Evolutionary conservation across 768 basidiomycete genomes (phyloP).

Genomic region (Tricholoma saponaceum): DNA sequence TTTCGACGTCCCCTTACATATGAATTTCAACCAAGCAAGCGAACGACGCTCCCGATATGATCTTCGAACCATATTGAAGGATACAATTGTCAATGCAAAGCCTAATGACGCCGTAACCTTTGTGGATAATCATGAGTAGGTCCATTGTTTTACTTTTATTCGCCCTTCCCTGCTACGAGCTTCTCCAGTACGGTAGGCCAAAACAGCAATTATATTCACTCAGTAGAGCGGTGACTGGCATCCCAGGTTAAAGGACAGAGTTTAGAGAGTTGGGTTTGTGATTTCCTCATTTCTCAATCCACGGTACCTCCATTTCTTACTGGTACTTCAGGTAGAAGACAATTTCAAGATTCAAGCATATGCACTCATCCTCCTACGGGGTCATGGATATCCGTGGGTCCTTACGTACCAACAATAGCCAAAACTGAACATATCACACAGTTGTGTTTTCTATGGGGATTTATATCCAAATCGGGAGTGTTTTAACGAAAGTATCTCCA

Average conservation of each 20-base stretch:
- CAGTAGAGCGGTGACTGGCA: background rate
- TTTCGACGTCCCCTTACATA: constrained; percentile 89
- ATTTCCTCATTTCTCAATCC: background rate
- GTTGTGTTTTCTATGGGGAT: constrained; percentile 88
- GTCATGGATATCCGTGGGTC: constrained; percentile 70
- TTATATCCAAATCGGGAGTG: constrained; percentile 70
- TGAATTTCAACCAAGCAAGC: constrained; percentile 78
- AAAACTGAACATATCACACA: constrained; percentile 21
- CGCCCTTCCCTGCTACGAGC: background rate
- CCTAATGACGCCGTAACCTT: constrained; percentile 87
- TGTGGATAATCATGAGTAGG: constrained; percentile 88
- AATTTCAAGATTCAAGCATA: constrained; percentile 83
- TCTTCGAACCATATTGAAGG: constrained; percentile 67
- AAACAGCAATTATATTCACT: background rate
- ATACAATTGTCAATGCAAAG: constrained; percentile 60
- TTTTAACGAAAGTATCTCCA: constrained; percentile 49
- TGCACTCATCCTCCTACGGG: constrained; percentile 70
- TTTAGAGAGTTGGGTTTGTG: constrained; percentile 77
- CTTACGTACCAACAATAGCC: background rate
- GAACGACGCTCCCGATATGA: constrained; percentile 65
- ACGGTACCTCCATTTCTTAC: background rate
- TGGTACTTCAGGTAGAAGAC: constrained; percentile 47
- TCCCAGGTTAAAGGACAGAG: constrained; percentile 59
- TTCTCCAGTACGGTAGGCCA: constrained; percentile 54
- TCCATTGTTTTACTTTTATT: constrained; percentile 6